Base-by-base conservation (phyloP, 805 yeast genomes). In the Wickerhamomyces rabaulensis region DNA sequence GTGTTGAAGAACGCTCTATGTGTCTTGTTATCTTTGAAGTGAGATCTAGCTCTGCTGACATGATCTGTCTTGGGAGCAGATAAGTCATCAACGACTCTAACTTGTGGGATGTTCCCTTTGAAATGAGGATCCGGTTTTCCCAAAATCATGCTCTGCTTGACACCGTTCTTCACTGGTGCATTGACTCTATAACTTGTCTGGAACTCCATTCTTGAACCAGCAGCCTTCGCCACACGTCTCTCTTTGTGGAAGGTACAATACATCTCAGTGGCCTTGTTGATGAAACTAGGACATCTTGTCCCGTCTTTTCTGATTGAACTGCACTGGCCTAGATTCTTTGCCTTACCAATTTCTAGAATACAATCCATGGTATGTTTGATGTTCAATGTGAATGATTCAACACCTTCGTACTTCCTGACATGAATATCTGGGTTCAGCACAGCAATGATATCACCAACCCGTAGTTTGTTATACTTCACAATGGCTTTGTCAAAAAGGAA, bases 241-340 rank as follows among this genome's bases (percentile, higher is more conserved):
- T 87, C 92, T 16, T 75, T 69, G 58, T 91, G 98, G 56, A 68
- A 88, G 12, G 79, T 80, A 64, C 98, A 91, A 48, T 78, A 74
- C 21, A 73, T 75, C 6, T 77, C 67, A 37, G 69, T 71, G 9
- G 74, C 64, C 19, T 61, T 65, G 57, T 89, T 80, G 4, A 90
- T 76, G 37, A 87, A 82, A 6, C 75, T 68, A 10, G 66, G 67
- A 65, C 98, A 91, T 8, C 62, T 56, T 6, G 66, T 60, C 15
- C 82, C 81, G 27, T 71, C 77, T 39, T 67, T 65, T 26, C 71
- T 76, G 13, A 67, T 58, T 3, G 68, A 53, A 12, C 68, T 63
- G 62, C 99, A 92, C 45, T 69, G 69, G 0, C 87, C 95, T 41
- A 84, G 74, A 57, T 87, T 78, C 48, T 75, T 73, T 19, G 89